These are phyloP conservation scores for Tolypocladium ophioglossoides DNA, from an alignment of 2,329 filamentous ascomycete species.

Conservation along the genomic window DNA sequence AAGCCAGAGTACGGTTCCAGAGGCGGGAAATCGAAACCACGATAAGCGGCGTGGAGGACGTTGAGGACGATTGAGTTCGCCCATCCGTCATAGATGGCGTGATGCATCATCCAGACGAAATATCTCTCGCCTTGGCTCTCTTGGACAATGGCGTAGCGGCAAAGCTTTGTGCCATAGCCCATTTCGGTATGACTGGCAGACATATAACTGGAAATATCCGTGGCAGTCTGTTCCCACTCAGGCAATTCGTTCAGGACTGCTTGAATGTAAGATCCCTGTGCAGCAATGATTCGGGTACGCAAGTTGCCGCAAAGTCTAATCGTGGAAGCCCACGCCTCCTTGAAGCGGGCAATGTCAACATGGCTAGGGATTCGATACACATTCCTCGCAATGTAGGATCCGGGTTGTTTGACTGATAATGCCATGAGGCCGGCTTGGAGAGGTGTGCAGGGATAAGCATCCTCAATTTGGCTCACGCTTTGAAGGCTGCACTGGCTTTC, in stretches of 20 bases:
- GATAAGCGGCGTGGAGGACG: not conserved
- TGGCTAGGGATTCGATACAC: constrained; percentile 20
- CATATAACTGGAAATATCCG: not conserved
- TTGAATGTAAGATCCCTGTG: not conserved
- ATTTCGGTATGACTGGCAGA: not conserved
- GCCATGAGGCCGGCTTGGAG: constrained; percentile 27
- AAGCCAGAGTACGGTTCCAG: constrained; percentile 1
- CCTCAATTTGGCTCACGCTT: constrained; percentile 1
- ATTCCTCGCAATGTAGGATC: constrained; percentile 9
- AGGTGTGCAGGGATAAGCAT: constrained; percentile 23
- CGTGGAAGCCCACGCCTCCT: constrained; percentile 14
- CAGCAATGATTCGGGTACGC: constrained; percentile 2
- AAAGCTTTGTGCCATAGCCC: not conserved
- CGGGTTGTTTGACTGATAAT: constrained; percentile 15
- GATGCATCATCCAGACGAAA: not conserved
- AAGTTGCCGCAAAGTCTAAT: not conserved
- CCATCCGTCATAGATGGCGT: not conserved
- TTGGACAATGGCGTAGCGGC: not conserved
- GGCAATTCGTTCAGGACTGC: not conserved
- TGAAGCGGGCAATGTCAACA: constrained; percentile 13
- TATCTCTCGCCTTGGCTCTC: not conserved
- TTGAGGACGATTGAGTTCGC: not conserved
- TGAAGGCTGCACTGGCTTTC: not conserved
- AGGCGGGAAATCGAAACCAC: not conserved
- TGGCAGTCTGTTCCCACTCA: not conserved